Percentiles rank a stretch among this genome's conserved stretches.
These are phyloP conservation scores for Plantago ovata DNA, from an alignment of 257 asterid species.

Conservation along the genomic window DNA sequence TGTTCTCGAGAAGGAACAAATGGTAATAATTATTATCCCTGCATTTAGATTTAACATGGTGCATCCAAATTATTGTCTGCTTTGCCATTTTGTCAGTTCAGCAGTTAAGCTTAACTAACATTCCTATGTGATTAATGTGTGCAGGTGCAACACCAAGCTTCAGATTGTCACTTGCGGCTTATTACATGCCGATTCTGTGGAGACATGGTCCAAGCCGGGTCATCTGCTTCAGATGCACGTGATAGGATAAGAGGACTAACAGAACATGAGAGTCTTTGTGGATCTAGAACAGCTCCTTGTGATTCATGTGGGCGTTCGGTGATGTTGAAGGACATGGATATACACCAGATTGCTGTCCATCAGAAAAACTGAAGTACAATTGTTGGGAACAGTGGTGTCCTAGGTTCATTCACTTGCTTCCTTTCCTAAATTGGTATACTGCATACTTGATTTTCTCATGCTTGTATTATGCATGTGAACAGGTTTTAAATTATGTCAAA, in stretches of 20 bases:
- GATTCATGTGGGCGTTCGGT: slow-evolving; percentile 95
- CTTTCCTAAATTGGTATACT: no score
- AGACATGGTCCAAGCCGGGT: slow-evolving; percentile 96
- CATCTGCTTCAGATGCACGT: slow-evolving; percentile 64
- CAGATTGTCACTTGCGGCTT: slow-evolving; percentile 69
- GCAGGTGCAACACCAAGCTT: slow-evolving; percentile 87
- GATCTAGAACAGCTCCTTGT: slow-evolving; percentile 94
- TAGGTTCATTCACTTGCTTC: no score
- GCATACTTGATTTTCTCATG: no score
- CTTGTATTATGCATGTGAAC: no score
- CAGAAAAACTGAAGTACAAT: slow-evolving; percentile 41
- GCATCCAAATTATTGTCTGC: neutral
- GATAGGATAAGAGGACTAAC: slow-evolving; percentile 84
- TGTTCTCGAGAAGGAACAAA: slow-evolving; percentile 80
- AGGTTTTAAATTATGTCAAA: no score
- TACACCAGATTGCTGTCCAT: slow-evolving; percentile 91
- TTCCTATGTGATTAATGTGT: neutral
- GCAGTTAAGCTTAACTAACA: neutral
- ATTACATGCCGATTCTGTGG: slow-evolving; percentile 89
- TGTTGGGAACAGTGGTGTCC: neutral
- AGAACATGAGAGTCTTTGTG: slow-evolving; percentile 87
- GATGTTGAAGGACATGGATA: slow-evolving; percentile 97
- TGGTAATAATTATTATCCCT: slow-evolving; percentile 46
- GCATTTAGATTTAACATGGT: neutral
- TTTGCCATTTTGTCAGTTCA: no score